These are phyloP conservation scores for Stropharia rugosoannulata DNA, from an alignment of 768 basidiomycete genomes.

Conservation along the genomic window DNA sequence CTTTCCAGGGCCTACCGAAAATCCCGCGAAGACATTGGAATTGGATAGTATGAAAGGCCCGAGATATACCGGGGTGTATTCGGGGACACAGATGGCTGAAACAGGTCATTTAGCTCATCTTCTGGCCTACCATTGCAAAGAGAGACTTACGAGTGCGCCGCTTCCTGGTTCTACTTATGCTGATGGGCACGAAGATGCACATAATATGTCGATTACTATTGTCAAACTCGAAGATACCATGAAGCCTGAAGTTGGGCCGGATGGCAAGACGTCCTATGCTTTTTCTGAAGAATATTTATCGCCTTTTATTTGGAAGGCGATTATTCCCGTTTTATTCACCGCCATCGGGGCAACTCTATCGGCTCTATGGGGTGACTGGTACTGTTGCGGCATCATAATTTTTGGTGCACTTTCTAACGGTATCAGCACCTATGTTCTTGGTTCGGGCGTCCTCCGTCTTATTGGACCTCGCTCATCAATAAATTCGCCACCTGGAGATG, in stretches of 20 bases:
- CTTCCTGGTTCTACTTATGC: background rate
- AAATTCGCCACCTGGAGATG: slow-evolving; percentile 17
- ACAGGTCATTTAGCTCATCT: slow-evolving; percentile 15
- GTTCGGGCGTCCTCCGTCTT: slow-evolving; percentile 13
- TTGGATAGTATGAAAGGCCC: slow-evolving; percentile 14
- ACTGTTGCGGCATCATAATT: slow-evolving; percentile 14
- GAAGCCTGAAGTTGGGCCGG: background rate
- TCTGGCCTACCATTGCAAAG: slow-evolving; percentile 6
- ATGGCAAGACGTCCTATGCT: slow-evolving; percentile 1
- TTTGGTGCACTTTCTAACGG: slow-evolving; percentile 13
- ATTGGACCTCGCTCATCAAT: slow-evolving; percentile 7
- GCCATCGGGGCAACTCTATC: slow-evolving; percentile 7
- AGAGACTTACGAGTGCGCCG: background rate
- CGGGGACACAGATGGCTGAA: slow-evolving; percentile 11
- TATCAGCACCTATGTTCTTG: slow-evolving; percentile 16
- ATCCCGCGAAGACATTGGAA: slow-evolving; percentile 15
- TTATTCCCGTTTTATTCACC: slow-evolving; percentile 9
- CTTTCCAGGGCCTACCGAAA: slow-evolving; percentile 14
- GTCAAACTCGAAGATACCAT: slow-evolving; percentile 6
- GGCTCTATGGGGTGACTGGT: slow-evolving; percentile 16
- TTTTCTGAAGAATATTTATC: slow-evolving; percentile 7
- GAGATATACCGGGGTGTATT: slow-evolving; percentile 11
- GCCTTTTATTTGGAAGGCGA: slow-evolving; percentile 4
- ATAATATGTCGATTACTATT: slow-evolving; percentile 5
- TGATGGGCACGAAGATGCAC: background rate